These are phyloP conservation scores for Cyclostephanos invisitatus DNA, from an alignment of 108 stramenopile species.

Conservation along the genomic window DNA sequence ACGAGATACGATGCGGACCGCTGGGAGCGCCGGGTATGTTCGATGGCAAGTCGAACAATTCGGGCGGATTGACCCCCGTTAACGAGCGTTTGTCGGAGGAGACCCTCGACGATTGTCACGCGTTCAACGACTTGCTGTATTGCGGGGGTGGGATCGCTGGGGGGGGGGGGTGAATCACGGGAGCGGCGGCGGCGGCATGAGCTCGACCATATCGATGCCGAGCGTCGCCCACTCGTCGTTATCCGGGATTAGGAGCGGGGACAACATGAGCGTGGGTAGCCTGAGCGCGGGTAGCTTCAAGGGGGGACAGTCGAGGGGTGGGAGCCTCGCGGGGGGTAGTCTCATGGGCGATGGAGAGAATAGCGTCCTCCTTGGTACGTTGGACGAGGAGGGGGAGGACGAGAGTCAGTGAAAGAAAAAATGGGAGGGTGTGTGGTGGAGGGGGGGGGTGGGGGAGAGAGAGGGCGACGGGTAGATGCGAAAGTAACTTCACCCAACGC, in stretches of 20 bases:
- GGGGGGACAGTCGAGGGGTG: constrained; percentile 24
- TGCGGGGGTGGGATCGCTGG: neutral
- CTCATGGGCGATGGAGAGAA: constrained; percentile 32
- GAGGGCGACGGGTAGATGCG: neutral
- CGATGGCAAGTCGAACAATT: constrained; percentile 26
- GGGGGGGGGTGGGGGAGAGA: neutral
- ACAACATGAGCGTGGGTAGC: constrained; percentile 43
- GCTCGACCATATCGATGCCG: constrained; percentile 27
- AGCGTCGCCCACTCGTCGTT: constrained; percentile 41
- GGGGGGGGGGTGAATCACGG: neutral
- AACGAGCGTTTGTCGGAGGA: constrained; percentile 53
- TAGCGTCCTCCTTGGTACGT: constrained; percentile 37
- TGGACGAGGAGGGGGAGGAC: constrained; percentile 52
- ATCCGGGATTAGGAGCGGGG: constrained; percentile 19
- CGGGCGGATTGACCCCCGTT: constrained; percentile 44
- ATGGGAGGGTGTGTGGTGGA: neutral
- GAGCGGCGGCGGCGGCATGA: neutral
- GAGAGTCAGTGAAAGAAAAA: constrained; percentile 8
- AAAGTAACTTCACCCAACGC: too few relatives aligned
- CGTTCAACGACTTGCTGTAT: constrained; percentile 47
- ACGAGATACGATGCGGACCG: constrained; percentile 50
- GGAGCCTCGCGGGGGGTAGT: constrained; percentile 44
- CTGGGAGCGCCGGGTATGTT: constrained; percentile 19
- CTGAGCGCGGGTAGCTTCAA: constrained; percentile 9
- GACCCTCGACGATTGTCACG: constrained; percentile 55